These are phyloP conservation scores for Teunomyces cretensis DNA, from an alignment of 805 yeast genomes.

Conservation along the genomic window DNA sequence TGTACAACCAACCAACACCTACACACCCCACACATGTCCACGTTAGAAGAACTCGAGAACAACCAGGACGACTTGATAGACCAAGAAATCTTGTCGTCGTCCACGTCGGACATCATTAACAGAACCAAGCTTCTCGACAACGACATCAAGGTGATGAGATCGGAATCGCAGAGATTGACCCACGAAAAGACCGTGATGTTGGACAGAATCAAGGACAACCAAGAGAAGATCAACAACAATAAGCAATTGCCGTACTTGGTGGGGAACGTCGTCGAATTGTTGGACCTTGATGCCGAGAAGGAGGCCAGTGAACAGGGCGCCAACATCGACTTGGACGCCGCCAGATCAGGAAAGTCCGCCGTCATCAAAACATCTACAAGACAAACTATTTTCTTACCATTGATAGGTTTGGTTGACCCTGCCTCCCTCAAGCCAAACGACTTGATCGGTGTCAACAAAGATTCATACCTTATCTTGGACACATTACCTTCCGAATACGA, in stretches of 20 bases:
- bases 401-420: constrained; percentile 94
- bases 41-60: constrained; percentile 76
- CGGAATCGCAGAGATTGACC: constrained; percentile 84
- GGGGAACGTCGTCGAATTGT: constrained; percentile 92
- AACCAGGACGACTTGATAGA: constrained; percentile 58
- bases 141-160: constrained; percentile 91
- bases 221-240: constrained; percentile 92
- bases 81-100: constrained; percentile 72
- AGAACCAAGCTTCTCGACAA: constrained; percentile 88
- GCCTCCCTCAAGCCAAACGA: constrained; percentile 94
- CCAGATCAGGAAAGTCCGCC: constrained; percentile 94
- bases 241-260: constrained; percentile 94
- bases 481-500: constrained; percentile 97
- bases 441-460: constrained; percentile 96
- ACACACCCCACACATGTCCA: constrained; percentile 54
- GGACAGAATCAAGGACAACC: constrained; percentile 92
- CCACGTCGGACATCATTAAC: constrained; percentile 80
- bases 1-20: background rate
- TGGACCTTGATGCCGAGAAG: constrained; percentile 82
- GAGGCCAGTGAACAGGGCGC: constrained; percentile 91
- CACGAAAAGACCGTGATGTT: constrained; percentile 93
- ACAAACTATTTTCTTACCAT: constrained; percentile 94
- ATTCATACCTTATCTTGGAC: constrained; percentile 88
- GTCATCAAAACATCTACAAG: constrained; percentile 97
- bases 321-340: constrained; percentile 87